phyloP scores from a whole-genome alignment of 2,329 filamentous ascomycete species.

The Cordyceps javanica region DNA sequence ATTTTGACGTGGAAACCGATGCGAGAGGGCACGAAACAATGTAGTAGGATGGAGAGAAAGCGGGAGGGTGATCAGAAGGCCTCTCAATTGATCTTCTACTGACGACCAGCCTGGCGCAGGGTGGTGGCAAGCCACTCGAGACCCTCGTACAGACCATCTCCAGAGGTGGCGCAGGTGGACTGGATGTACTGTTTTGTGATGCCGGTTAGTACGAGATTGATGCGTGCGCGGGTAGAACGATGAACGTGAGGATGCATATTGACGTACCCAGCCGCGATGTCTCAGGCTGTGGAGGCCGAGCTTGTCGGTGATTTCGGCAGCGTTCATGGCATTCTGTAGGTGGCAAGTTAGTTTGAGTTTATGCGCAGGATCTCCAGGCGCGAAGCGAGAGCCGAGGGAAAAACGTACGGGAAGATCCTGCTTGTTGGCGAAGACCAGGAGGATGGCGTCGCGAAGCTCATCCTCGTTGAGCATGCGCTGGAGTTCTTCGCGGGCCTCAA shows the following conservation, averaged over 20 bases:
- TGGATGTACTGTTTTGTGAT: slow-evolving; percentile 74
- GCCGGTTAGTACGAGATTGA: slow-evolving; percentile 3
- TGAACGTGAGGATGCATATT: slow-evolving; percentile 2
- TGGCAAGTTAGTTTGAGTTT: slow-evolving; percentile 17
- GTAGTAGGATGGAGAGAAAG: slow-evolving; percentile 31
- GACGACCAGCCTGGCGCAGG: slow-evolving; percentile 67
- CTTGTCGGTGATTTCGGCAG: slow-evolving; percentile 99
- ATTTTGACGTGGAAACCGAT: slow-evolving; percentile 33
- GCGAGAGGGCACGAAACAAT: slow-evolving; percentile 34
- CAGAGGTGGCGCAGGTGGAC: slow-evolving; percentile 97
- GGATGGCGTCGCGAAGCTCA: slow-evolving; percentile 93
- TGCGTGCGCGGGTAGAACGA: neutral
- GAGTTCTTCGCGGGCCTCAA: slow-evolving; percentile 93
- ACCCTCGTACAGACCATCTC: slow-evolving; percentile 99
- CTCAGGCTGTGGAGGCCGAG: slow-evolving; percentile 98
- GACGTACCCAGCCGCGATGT: slow-evolving; percentile 95
- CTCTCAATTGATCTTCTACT: slow-evolving; percentile 42
- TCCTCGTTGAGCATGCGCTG: slow-evolving; percentile 99
- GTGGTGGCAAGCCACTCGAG: slow-evolving; percentile 87
- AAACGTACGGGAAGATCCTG: slow-evolving; percentile 90
- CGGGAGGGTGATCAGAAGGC: slow-evolving; percentile 24
- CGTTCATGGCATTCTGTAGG: slow-evolving; percentile 93
- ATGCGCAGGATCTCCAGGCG: slow-evolving; percentile 3
- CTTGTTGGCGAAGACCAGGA: slow-evolving; percentile 99
- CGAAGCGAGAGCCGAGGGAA: slow-evolving; percentile 1